Evolutionary conservation across 345 rosid genomes (phyloP), one percentile per base, ranked within the genome.

Genomic region (Cardamine resedifolia): DNA sequence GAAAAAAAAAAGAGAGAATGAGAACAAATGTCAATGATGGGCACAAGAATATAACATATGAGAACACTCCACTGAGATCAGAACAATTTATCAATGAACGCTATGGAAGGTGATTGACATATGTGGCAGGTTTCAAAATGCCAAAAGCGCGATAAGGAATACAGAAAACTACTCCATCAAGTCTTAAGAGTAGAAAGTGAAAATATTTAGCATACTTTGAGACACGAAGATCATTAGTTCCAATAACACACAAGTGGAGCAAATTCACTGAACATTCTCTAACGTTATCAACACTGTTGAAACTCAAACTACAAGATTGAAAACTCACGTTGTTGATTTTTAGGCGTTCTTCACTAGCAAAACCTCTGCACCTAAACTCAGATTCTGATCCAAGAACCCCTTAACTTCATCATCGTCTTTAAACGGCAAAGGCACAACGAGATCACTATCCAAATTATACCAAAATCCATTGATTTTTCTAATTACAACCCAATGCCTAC

Each of bases 401-500:
- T 64, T 70, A 49, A 90, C 86, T 75, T 85, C 81, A 58, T 78
- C 82, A 24, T 66, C 66, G 33, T 78, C 79, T 51, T 75, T 71
- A 45, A 90, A 90, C 27, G 61, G 10, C 5, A 48, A 36, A 44
- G 95, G 92, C 30, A 76, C 58, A 52, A 28, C 4, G 18, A 92
- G 91, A 81, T 96, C 96, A 81, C 98, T 90, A 48, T 88, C 96
- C 84, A 92, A 78, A 66, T 90, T 92, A 81, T 90, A 91, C 98
- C 97, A 92, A 56, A 85, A 77, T 59, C 92, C 97, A 66, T 71
- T 80, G 66, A 88, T 86, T 77, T 82, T 84, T 62, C 90, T 88
- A 82, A 92, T 4, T 6, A 92, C 77, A 61, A 88, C 79, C 99
- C 99, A 90, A 80, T 89, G 98, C 77, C 99, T 86, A 66, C 90